Evolutionary conservation across 768 basidiomycete genomes (phyloP).

Genomic region (Xerocomus spinulosus): DNA sequence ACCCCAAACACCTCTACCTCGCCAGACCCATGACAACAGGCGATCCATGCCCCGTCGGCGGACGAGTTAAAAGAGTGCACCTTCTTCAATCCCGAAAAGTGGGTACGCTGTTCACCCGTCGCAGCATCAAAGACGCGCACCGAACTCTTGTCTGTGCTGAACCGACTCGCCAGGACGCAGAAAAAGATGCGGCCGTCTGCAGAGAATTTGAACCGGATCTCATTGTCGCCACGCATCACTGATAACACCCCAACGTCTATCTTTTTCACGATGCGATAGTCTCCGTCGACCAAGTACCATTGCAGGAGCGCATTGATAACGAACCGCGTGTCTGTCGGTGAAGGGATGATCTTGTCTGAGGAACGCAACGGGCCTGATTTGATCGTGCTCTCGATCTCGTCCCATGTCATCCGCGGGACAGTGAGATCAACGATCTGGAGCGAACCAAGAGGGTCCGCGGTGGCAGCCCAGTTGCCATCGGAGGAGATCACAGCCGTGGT

Average conservation of each 20-base stretch:
- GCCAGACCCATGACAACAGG: slow-evolving; percentile 7
- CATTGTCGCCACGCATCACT: not conserved
- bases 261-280: slow-evolving; percentile 2
- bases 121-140: slow-evolving; percentile 9
- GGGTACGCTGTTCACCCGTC: slow-evolving; percentile 5
- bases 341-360: slow-evolving; percentile 1
- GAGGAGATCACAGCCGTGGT: no score
- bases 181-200: slow-evolving; percentile 9
- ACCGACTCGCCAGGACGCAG: not conserved
- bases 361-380: not conserved
- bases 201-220: slow-evolving; percentile 10
- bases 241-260: slow-evolving; percentile 6
- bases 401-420: slow-evolving; percentile 1
- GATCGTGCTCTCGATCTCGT: not conserved
- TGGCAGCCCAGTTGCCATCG: slow-evolving; percentile 16
- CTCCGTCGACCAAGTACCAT: slow-evolving; percentile 6
- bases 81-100: slow-evolving; percentile 12
- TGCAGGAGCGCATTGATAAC: not conserved
- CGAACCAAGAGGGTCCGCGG: not conserved
- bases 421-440: slow-evolving; percentile 10
- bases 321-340: slow-evolving; percentile 10
- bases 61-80: slow-evolving; percentile 3
- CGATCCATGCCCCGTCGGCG: slow-evolving; percentile 3
- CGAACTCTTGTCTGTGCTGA: slow-evolving; percentile 6
- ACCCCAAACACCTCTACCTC: slow-evolving; percentile 3